Evolutionary conservation across 306 rosid species (phyloP).

Genomic region (Cyclanthera cordifolia): DNA sequence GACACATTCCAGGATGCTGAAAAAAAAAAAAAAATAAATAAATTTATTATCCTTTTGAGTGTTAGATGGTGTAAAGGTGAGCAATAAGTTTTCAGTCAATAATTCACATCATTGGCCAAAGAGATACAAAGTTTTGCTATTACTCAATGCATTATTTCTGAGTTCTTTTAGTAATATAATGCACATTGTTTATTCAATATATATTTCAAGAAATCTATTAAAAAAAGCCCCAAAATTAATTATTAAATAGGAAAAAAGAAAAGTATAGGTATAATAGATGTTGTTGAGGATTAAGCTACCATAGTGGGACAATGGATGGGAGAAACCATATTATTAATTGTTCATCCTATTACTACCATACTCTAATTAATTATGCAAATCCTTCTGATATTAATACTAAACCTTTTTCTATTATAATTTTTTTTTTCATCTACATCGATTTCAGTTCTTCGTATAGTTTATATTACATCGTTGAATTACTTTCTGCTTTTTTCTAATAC

Average conservation of each 20-base stretch:
- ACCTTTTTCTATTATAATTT: neutral
- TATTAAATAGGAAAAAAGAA: neutral
- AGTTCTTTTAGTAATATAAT: slow-evolving; percentile 2
- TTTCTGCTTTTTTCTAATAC: too few relatives aligned
- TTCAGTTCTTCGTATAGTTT: neutral
- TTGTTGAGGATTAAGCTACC: neutral
- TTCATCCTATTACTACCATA: slow-evolving; percentile 3
- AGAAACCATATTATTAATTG: slow-evolving; percentile 5
- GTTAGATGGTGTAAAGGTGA: neutral
- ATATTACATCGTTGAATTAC: too few relatives aligned
- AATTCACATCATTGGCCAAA: neutral
- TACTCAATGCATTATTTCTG: slow-evolving; percentile 11
- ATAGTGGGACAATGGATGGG: neutral
- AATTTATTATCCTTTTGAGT: neutral
- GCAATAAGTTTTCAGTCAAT: neutral
- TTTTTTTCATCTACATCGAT: neutral
- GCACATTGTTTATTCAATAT: slow-evolving; percentile 1
- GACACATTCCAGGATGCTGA: neutral
- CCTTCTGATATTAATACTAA: neutral
- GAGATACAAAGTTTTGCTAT: neutral
- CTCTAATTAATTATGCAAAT: slow-evolving; percentile 1
- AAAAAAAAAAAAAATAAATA: neutral
- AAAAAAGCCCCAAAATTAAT: neutral
- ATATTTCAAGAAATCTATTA: neutral
- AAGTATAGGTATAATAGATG: neutral